Conservation (phyloP, 2,329 filamentous ascomycete species). For the Microdochium paspali region DNA sequence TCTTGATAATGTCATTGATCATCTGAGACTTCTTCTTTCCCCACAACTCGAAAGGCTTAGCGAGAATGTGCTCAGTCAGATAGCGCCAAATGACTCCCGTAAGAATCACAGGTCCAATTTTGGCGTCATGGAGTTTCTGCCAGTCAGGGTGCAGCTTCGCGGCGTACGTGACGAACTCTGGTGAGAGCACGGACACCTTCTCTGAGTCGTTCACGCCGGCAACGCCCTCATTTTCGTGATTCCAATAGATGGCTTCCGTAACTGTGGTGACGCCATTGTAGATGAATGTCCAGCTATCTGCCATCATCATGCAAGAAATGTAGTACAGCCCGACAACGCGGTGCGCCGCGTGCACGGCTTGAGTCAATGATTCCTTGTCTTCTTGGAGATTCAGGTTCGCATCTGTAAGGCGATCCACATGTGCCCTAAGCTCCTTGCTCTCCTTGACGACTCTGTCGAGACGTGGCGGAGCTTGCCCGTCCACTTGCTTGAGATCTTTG, state of each 20-base stretch:
- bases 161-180: background rate
- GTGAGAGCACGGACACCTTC: no score
- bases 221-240: no score
- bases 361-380: no score
- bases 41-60: background rate
- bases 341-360: no score
- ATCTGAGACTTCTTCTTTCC: background rate
- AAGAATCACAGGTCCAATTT: background rate
- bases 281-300: background rate
- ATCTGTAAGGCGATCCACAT: background rate
- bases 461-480: background rate
- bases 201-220: no score
- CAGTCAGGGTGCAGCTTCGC: background rate
- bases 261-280: background rate
- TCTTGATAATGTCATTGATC: background rate
- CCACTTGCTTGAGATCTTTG: background rate
- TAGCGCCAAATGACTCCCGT: background rate
- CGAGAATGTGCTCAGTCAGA: background rate
- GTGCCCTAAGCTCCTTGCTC: background rate
- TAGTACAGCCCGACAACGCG: background rate
- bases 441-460: background rate
- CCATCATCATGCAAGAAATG: background rate
- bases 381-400: background rate
- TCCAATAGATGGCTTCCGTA: no score
- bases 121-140: background rate